phyloP scores from a whole-genome alignment of 768 basidiomycete genomes.

The Mycena epipterygia region DNA sequence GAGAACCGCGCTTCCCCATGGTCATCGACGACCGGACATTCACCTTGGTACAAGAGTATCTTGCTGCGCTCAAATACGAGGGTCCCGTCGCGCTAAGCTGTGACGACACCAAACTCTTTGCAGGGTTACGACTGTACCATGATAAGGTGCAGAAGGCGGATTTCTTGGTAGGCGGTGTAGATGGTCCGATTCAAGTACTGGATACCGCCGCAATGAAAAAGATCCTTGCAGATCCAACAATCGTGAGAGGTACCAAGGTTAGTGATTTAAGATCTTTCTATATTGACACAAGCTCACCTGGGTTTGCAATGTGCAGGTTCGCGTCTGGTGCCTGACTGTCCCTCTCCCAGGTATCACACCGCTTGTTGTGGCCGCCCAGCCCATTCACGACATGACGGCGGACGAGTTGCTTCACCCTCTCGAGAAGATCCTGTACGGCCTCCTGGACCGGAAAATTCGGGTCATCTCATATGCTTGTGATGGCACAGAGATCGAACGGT shows the following conservation, averaged over 20 bases:
- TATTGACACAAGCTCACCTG: background rate
- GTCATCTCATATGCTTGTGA: conserved; percentile 51
- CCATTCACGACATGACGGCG: conserved; percentile 37
- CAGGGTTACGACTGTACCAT: no score
- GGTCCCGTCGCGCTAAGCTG: conserved; percentile 48
- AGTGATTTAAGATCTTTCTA: no score
- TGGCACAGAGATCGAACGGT: conserved; percentile 51
- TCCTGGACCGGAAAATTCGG: conserved; percentile 38
- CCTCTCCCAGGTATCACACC: conserved; percentile 48
- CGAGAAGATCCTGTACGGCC: conserved; percentile 39
- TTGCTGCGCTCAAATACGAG: conserved; percentile 33
- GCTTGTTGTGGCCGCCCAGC: conserved; percentile 45
- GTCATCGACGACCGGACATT: conserved; percentile 39
- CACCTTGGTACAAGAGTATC: conserved; percentile 31
- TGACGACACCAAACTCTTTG: conserved; percentile 53
- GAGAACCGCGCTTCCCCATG: conserved; percentile 38
- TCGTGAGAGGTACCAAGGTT: background rate
- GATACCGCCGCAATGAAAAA: background rate
- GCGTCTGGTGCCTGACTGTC: conserved; percentile 47
- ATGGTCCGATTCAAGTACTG: background rate
- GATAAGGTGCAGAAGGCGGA: background rate
- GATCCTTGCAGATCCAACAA: background rate
- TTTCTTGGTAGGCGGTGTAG: background rate
- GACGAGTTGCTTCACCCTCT: conserved; percentile 30
- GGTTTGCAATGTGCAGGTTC: conserved; percentile 35